These are phyloP conservation scores for Candida sanyaensis DNA, from an alignment of 1,139 yeast species.

Conservation along the genomic window DNA sequence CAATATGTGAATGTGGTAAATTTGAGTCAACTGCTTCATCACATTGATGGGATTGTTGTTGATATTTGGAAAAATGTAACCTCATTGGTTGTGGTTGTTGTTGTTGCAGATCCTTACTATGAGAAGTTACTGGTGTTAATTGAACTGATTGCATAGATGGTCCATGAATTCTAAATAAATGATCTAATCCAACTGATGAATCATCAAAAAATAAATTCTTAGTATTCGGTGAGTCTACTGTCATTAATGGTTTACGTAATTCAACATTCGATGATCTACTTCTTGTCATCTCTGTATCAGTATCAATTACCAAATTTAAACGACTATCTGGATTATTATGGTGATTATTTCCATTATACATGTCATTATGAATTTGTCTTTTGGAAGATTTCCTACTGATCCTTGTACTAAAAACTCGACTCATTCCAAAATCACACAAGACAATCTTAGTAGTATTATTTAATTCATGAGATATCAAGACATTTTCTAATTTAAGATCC, in stretches of 20 bases:
- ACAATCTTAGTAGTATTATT: constrained; percentile 35
- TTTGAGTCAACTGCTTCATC: constrained; percentile 28
- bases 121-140: constrained; percentile 31
- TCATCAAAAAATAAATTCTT: constrained; percentile 25
- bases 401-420: constrained; percentile 36
- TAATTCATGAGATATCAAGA: constrained; percentile 51
- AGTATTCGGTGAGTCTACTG: constrained; percentile 32
- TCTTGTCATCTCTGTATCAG: constrained; percentile 31
- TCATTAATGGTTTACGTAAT: constrained; percentile 35
- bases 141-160: constrained; percentile 39
- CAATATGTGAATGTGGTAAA: constrained; percentile 70
- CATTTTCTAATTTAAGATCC: constrained; percentile 85
- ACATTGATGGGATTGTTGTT: neutral
- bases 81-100: neutral
- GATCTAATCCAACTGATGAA: constrained; percentile 34
- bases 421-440: constrained; percentile 91
- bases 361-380: constrained; percentile 5
- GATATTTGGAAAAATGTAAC: constrained; percentile 4
- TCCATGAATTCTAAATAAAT: constrained; percentile 30
- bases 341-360: neutral
- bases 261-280: constrained; percentile 49
- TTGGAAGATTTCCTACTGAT: constrained; percentile 28
- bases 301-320: neutral
- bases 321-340: neutral
- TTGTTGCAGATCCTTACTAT: neutral